Evolutionary conservation across 2,329 filamentous ascomycete species (phyloP).

Genomic region (Colletotrichum kahawae): DNA sequence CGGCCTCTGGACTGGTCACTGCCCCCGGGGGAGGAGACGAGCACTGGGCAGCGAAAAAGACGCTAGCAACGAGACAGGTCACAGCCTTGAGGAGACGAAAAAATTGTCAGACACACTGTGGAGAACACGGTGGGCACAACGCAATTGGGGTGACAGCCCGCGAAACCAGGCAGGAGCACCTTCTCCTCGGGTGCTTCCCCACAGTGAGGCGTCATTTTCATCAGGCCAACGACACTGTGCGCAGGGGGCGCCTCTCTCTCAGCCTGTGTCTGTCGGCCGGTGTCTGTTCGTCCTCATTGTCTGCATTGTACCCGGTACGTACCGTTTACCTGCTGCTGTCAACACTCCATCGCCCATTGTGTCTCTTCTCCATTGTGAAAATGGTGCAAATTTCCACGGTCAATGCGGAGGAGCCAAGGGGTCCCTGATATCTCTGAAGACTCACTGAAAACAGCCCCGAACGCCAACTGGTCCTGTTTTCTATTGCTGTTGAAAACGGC

Average conservation of each 20-base stretch:
- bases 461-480: background rate
- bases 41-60: background rate
- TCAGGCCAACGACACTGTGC: background rate
- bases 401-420: constrained; percentile 3
- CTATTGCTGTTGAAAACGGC: background rate
- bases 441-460: background rate
- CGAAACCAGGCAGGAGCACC: background rate
- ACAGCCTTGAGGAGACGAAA: background rate
- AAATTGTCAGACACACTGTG: background rate
- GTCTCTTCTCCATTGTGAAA: background rate
- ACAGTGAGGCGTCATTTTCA: background rate
- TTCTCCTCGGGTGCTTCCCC: background rate
- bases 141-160: background rate
- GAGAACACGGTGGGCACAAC: background rate
- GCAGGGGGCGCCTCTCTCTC: background rate
- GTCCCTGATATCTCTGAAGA: background rate
- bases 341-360: background rate
- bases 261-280: background rate
- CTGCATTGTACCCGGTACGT: background rate
- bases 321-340: background rate
- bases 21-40: background rate
- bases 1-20: background rate
- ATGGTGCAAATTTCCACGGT: constrained; percentile 14
- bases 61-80: background rate
- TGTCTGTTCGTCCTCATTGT: background rate